phyloP scores from a whole-genome alignment of 2,329 filamentous ascomycete species.

The Cercospora beticola region DNA sequence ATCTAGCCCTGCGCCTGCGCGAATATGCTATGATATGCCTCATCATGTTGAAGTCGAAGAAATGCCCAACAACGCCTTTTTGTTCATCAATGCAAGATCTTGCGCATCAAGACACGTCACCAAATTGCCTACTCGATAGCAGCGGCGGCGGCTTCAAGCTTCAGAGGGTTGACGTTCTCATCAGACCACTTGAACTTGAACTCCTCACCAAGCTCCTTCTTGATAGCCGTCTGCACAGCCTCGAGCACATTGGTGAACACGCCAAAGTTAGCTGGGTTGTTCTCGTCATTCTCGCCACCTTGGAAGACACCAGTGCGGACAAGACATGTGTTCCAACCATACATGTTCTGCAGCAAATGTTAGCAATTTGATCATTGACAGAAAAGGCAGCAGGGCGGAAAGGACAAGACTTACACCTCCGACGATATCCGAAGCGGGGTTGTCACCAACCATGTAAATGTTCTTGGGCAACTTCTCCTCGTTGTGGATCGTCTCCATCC shows the following conservation, averaged over 20 bases:
- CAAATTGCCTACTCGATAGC: slow-evolving; percentile 27
- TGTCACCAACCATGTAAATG: slow-evolving; percentile 76
- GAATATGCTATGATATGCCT: slow-evolving; percentile 1
- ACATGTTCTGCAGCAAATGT: slow-evolving; percentile 58
- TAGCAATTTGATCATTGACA: slow-evolving; percentile 1
- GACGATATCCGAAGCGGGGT: slow-evolving; percentile 70
- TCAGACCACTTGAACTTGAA: slow-evolving; percentile 70
- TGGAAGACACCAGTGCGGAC: slow-evolving; percentile 78
- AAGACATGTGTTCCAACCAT: slow-evolving; percentile 78
- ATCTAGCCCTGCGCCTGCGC: slow-evolving; percentile 9
- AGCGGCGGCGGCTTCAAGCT: slow-evolving; percentile 34
- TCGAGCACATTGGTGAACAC: slow-evolving; percentile 73
- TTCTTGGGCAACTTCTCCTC: slow-evolving; percentile 68
- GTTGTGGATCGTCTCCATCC: slow-evolving; percentile 75
- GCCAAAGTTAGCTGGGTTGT: slow-evolving; percentile 75
- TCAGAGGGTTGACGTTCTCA: slow-evolving; percentile 68
- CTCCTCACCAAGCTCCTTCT: slow-evolving; percentile 69
- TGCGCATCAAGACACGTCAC: neutral
- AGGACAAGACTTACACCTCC: slow-evolving; percentile 51
- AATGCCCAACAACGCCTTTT: slow-evolving; percentile 2
- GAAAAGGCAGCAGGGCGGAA: neutral
- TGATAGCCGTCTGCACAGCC: slow-evolving; percentile 65
- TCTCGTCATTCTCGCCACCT: slow-evolving; percentile 71
- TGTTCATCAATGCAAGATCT: neutral
- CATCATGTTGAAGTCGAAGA: neutral